Base-by-base conservation (phyloP, 352 stramenopile species). In the Globisporangium spiculum region DNA sequence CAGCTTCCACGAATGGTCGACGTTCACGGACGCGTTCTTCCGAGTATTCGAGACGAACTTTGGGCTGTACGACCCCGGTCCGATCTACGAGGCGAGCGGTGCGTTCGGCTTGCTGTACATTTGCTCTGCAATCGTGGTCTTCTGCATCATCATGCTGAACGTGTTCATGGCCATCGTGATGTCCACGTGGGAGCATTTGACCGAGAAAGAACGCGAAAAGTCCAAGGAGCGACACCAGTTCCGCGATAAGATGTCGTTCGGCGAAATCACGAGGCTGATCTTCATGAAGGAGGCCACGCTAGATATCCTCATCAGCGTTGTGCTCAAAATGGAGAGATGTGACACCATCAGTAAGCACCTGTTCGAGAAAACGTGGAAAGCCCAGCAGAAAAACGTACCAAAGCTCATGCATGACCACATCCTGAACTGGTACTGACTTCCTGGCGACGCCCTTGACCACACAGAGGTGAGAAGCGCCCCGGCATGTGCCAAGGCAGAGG, bases 91-190 rank as follows among this genome's bases (percentile, higher is more conserved):
- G 36, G 78, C 84, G 3, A 74, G 80, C n/a, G 81, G 80, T 0
- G 73, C 83, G 50, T 75, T 90, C 52, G 86, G 83, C 44, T 76
- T 77, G 16, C 79, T 88, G 58, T 92, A 81, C 71, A 87, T 90
- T 48, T 88, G 84, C 65, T 87, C 83, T 12, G 77, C 80, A 9
- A 90, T 77, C 56, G 67, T 84, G 46, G 75, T 92, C 8, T 92
- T 91, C 63, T 90, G 81, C 65, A 88, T 92, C 65, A 80, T 92
- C 68, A 90, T 92, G 83, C 77, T 92, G 48, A 92, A 92, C 53
- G 75, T 92, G 5, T 92, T 92, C 65, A 89, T 92, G 81, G 83
- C 83, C 18, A 92, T 92, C 62, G 75, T 90, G 53, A 90, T 90
- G 81, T 86, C 75, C 27, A 91, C 78, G n/a, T 91, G 83, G 83